Base-by-base conservation (phyloP, 1,139 yeast species). In the Petasospora fabianii region DNA sequence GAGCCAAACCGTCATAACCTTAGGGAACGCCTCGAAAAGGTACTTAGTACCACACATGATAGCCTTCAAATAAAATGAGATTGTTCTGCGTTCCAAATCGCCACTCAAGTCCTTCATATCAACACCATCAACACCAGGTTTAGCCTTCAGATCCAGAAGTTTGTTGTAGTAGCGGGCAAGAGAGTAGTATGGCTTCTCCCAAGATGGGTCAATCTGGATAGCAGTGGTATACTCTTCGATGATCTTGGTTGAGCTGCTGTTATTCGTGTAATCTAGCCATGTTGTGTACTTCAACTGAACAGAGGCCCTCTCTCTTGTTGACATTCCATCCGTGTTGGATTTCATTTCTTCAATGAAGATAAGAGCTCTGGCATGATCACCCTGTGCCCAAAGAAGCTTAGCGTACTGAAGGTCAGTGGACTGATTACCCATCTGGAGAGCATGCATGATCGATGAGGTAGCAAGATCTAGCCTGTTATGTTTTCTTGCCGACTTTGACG, bases 231-330 rank as follows among this genome's bases (percentile, higher is more conserved):
- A 94, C 49, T 86, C 85, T 20, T 73, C 71, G 27, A 84, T 74
- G 36, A 92, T 84, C 24, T 80, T 81, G 24, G 73, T 74, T 6
- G 95, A 80, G 9, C 88, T 80, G 24, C 92, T 81, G 57, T 87
- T 94, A 38, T 88, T 92, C 0, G 97, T 85, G 34, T 71, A 71
- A 55, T 88, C 97, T 15, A 88, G 65, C 98, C 98, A 94, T 44
- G 79, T 77, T 0, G 97, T 87, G 56, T 86, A 86, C 43, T 83
- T 80, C 32, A 92, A 64, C 38, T 86, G 85, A 13, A 77, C 75
- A 30, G 69, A 65, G 2, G 86, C 74, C 35, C 65, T 62, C 36
- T 60, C 58, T 48, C 65, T 43, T 5, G 44, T 46, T 9, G 57
- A 39, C 4, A 44, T 35, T 10, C 34, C 30, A 5, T 44, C 42